Conservation (phyloP, 331 rosid species). For the Rhamnella rubrinervis region DNA sequence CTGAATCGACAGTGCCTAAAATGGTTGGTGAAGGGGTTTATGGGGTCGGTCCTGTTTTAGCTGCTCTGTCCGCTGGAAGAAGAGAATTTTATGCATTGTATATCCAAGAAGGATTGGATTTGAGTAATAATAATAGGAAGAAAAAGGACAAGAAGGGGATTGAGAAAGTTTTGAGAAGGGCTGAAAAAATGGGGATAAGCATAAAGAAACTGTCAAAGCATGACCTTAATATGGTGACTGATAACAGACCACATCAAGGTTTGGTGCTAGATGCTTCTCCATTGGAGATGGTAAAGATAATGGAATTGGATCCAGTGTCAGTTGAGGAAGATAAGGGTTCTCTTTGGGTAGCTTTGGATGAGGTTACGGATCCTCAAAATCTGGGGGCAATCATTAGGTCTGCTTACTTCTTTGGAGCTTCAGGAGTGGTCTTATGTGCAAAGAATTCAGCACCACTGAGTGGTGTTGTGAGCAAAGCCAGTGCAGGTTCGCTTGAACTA, state of each 20-base stretch:
- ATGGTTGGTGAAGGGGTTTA: slow-evolving; percentile 86
- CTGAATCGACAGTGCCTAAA: slow-evolving; percentile 72
- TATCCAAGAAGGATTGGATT: slow-evolving; percentile 85
- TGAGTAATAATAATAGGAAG: slow-evolving; percentile 76
- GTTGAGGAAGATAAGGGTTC: slow-evolving; percentile 57
- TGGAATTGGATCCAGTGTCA: slow-evolving; percentile 69
- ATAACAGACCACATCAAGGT: slow-evolving; percentile 94
- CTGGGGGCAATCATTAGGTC: slow-evolving; percentile 94
- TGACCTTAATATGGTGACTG: slow-evolving; percentile 90
- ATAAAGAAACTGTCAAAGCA: slow-evolving; percentile 78
- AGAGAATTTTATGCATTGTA: slow-evolving; percentile 84
- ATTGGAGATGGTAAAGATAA: slow-evolving; percentile 79
- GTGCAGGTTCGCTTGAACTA: slow-evolving; percentile 89
- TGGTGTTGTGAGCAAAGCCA: slow-evolving; percentile 88
- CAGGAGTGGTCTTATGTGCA: slow-evolving; percentile 87
- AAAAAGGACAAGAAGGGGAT: slow-evolving; percentile 96
- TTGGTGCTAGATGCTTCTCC: slow-evolving; percentile 89
- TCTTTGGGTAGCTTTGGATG: slow-evolving; percentile 94
- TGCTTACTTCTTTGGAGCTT: slow-evolving; percentile 82
- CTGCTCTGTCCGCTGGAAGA: slow-evolving; percentile 85
- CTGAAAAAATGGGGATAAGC: slow-evolving; percentile 61
- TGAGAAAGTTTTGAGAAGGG: slow-evolving; percentile 70
- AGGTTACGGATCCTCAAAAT: slow-evolving; percentile 90
- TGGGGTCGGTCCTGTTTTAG: slow-evolving; percentile 95
- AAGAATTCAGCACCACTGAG: slow-evolving; percentile 88